Conservation (phyloP, 73 alveolate species). For the Diophrys sp. region DNA sequence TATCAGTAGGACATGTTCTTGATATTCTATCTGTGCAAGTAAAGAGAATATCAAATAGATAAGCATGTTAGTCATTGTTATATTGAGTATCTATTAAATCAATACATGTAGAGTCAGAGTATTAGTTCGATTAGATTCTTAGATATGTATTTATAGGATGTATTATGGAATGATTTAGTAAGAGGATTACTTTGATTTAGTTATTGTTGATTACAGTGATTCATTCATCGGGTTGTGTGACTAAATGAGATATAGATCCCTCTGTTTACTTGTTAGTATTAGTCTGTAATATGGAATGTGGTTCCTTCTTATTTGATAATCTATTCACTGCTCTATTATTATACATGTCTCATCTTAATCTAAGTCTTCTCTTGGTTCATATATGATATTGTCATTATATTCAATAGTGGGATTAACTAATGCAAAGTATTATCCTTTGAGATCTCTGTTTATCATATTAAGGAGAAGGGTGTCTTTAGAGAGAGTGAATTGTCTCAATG, state of each 20-base stretch:
- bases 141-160: slow-evolving; percentile 12
- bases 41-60: slow-evolving; percentile 35
- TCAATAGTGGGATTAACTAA: too few species aligned
- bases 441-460: too few species aligned
- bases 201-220: too few species aligned
- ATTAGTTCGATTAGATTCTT: slow-evolving; percentile 14
- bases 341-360: too few species aligned
- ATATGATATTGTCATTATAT: too few species aligned
- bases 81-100: slow-evolving; percentile 5
- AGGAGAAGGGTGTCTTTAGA: too few species aligned
- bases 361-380: too few species aligned
- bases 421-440: too few species aligned
- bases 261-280: background rate
- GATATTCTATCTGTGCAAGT: slow-evolving; percentile 41
- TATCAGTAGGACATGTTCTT: slow-evolving; percentile 17
- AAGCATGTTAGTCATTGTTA: slow-evolving; percentile 31
- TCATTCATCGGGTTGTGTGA: background rate
- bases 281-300: background rate
- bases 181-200: slow-evolving; percentile 23
- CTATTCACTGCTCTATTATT: too few species aligned
- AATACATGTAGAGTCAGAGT: slow-evolving; percentile 14
- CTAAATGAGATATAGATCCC: too few species aligned
- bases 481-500: too few species aligned
- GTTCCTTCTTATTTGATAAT: too few species aligned
- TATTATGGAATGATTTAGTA: slow-evolving; percentile 51